Base-by-base conservation (phyloP, 139 green algal genomes). In the Nannochloris sp. region DNA sequence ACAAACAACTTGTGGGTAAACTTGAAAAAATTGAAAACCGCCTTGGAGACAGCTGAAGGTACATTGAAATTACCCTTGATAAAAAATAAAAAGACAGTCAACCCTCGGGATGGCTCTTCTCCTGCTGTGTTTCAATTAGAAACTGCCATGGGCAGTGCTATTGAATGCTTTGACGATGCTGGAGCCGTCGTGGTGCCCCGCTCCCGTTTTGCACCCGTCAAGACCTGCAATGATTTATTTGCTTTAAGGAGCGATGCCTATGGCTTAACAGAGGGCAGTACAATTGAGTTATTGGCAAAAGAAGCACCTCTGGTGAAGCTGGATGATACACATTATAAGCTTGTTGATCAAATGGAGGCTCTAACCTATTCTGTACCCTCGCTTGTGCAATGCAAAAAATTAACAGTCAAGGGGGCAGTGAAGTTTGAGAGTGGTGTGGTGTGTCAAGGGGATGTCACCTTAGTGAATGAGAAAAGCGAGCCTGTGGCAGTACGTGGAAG, bases 1-100 rank as follows among this genome's bases (percentile, higher is more conserved):
- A 96, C 89, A 59, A 96, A 96, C 85, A 96, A 96, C 79, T 68
- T 96, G 63, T 96, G 89, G 88, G 75, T 95, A 10, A 88, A 89
- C 71, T 76, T 95, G 46, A 54, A 67, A 15, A 63, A 72, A 44
- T 77, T 94, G 23, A 81, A 90, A 73, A 60, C 57, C 24, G 70
- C 68, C 0, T 60, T 86, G 25, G 68, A 83, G 4, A 57, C 54
- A 9, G 37, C n/a, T 23, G 74, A 64, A 45, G 89, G 87, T 15
- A 72, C 85, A 35, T 81, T 96, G 60, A 44, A 65, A 29, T 81
- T 96, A 71, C 87, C 89, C 10, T 80, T 95, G 2, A 96, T 96
- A 77, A 95, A 93, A 71, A 95, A 96, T 86, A 92, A 89, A 62
- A 96, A 96, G 81, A 96, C 90, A 13, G 83, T 96, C 44, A 91